These are phyloP conservation scores for Avena insularis DNA, from an alignment of 176 grass and related monocot species.

Conservation along the genomic window DNA sequence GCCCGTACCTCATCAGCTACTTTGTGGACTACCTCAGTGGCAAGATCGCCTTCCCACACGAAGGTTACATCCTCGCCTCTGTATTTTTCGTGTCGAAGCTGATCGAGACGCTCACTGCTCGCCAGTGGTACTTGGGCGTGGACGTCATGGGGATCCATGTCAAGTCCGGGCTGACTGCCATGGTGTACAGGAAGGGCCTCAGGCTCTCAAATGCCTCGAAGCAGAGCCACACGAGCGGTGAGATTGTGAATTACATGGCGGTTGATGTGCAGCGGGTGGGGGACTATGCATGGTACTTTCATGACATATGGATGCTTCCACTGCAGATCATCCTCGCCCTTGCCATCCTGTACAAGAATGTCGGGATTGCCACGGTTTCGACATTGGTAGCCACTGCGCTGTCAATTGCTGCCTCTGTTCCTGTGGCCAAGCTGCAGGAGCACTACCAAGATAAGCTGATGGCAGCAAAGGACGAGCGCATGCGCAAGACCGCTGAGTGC, in stretches of 20 bases:
- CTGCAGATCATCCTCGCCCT: conserved; percentile 95
- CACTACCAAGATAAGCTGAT: conserved; percentile 96
- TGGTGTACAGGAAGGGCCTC: conserved; percentile 96
- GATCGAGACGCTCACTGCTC: conserved; percentile 75
- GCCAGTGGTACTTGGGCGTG: conserved; percentile 96
- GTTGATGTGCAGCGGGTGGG: conserved; percentile 98
- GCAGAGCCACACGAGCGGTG: conserved; percentile 90
- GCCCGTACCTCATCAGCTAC: conserved; percentile 89
- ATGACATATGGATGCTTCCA: conserved; percentile 98
- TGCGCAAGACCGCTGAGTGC: conserved; percentile 95
- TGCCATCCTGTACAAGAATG: conserved; percentile 86
- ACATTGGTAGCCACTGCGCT: conserved; percentile 75
- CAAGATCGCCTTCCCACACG: conserved; percentile 77
- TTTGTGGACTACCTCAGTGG: conserved; percentile 98
- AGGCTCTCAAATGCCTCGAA: conserved; percentile 74
- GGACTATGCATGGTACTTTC: conserved; percentile 98
- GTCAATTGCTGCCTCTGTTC: conserved; percentile 84
- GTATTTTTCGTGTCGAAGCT: conserved; percentile 85
- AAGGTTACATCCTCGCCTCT: conserved; percentile 91
- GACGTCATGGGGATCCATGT: conserved; percentile 99
- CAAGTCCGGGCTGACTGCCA: conserved; percentile 85
- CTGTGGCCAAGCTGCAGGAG: conserved; percentile 92
- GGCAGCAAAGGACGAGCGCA: conserved; percentile 93
- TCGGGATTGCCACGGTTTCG: conserved; percentile 76
- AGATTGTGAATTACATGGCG: conserved; percentile 99